Evolutionary conservation across 129 eudicot genomes (phyloP), one percentile per base, ranked within the genome.

Genomic region (Sambucus nigra): DNA sequence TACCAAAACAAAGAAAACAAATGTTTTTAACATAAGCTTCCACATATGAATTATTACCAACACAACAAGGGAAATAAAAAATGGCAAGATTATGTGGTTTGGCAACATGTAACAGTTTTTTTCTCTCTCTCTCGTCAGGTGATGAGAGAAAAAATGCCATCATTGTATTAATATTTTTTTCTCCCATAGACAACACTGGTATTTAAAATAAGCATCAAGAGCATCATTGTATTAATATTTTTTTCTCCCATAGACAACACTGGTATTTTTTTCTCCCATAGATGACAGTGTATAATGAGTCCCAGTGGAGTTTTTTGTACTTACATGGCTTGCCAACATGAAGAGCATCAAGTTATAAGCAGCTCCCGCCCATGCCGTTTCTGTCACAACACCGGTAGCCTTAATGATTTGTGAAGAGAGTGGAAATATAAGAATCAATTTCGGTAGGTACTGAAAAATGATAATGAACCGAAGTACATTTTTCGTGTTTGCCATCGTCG

Each of bases 291-390:
- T 12, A 35, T 15, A 2, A 35, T 2, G 42, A 35, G 13, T 15
- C 4, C 2, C 8, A 35, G 42, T 2, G 42, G 8, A 27, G 26
- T 11, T 55, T 26, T 35, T 12, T 15, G 28, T 39, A 25, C 79
- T 83, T 77, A 88, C 96, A 69, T 88, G 94, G 82, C 96, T 88
- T 63, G 89, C 86, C 55, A 88, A 70, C 88, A 83, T 80, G 77
- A 68, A 88, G 33, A 88, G 87, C 81, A 88, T 83, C 69, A 88
- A 73, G 68, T 88, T 88, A 38, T 88, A 88, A 7, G 94, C 94
- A 47, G 96, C 96, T 69, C 94, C 96, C 33, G 89, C 94, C 94
- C 96, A 83, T 7, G 89, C 96, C 15, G 87, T 83, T 68, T 80
- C 86, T 2, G 96, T 83, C 40, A 88, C 86, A 64, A 83, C 84